Percentiles rank a stretch among this genome's conserved stretches.
Conservation (phyloP, 352 stramenopile species). For the Aphanomyces euteiches region DNA sequence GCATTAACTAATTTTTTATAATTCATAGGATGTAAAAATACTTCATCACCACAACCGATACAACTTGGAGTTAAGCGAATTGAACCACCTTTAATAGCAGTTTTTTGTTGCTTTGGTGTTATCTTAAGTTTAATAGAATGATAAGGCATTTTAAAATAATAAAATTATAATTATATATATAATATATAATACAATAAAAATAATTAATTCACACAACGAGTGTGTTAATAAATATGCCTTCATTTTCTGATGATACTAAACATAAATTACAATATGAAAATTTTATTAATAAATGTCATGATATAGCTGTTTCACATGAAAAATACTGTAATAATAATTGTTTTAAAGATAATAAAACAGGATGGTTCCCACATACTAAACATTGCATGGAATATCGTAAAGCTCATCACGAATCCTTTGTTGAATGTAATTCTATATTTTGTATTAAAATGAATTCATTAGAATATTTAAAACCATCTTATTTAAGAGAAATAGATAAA, state of each 20-base stretch:
- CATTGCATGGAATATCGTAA: neutral
- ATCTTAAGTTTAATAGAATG: neutral
- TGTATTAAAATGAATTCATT: neutral
- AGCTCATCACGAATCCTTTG: neutral
- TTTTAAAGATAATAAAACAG: constrained; percentile 6
- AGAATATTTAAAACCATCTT: neutral
- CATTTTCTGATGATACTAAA: neutral
- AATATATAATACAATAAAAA: no score
- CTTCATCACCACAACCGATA: no score
- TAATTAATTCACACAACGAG: no score
- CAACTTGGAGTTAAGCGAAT: neutral
- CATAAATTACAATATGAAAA: neutral
- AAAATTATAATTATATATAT: no score
- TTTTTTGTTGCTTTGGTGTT: neutral
- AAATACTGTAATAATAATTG: neutral
- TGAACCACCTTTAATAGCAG: neutral
- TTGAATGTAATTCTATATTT: constrained; percentile 6
- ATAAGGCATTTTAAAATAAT: no score
- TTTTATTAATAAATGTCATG: constrained; percentile 5
- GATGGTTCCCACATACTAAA: neutral
- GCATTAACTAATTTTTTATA: no score
- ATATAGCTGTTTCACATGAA: neutral
- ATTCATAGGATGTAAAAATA: no score
- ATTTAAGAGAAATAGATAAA: neutral
- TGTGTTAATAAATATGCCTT: no score